A percentile compares a stretch with the other conserved stretches of the same genome.
These are phyloP conservation scores for California macrophylla DNA, from an alignment of 441 rosid species.

Conservation along the genomic window DNA sequence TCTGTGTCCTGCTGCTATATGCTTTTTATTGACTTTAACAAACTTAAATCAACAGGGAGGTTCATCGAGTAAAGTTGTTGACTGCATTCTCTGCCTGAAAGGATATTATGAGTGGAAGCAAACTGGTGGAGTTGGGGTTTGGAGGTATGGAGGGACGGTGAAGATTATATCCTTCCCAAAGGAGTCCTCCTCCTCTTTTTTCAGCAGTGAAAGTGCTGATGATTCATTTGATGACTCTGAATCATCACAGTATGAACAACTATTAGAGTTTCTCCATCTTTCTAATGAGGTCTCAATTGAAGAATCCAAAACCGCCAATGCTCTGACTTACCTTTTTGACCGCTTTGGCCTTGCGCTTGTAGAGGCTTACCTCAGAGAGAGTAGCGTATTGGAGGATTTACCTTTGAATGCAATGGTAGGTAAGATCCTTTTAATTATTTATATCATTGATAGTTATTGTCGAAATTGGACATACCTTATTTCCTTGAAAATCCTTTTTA, in stretches of 20 bases:
- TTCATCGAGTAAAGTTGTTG: conserved; percentile 87
- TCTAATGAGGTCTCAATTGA: conserved; percentile 61
- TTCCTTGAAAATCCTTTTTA: background rate
- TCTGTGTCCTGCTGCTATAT: background rate
- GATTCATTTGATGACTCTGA: conserved; percentile 83
- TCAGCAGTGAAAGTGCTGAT: conserved; percentile 70
- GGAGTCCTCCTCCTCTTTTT: conserved; percentile 40
- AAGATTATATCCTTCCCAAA: conserved; percentile 73
- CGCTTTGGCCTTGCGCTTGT: conserved; percentile 72
- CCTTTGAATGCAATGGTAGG: conserved; percentile 97
- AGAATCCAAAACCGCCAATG: conserved; percentile 67
- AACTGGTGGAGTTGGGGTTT: conserved; percentile 83
- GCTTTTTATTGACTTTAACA: conserved; percentile 4
- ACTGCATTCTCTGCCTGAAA: conserved; percentile 87
- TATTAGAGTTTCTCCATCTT: conserved; percentile 77
- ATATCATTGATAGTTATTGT: background rate
- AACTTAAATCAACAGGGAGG: conserved; percentile 56
- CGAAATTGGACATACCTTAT: background rate
- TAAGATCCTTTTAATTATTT: conserved; percentile 30
- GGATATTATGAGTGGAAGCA: conserved; percentile 92
- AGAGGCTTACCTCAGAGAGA: conserved; percentile 65
- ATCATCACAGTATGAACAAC: conserved; percentile 75
- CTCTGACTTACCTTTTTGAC: conserved; percentile 71
- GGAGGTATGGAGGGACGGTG: conserved; percentile 94
- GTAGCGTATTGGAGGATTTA: conserved; percentile 45